These are phyloP conservation scores for Viola pubescens DNA, from an alignment of 441 rosid species.

Conservation along the genomic window DNA sequence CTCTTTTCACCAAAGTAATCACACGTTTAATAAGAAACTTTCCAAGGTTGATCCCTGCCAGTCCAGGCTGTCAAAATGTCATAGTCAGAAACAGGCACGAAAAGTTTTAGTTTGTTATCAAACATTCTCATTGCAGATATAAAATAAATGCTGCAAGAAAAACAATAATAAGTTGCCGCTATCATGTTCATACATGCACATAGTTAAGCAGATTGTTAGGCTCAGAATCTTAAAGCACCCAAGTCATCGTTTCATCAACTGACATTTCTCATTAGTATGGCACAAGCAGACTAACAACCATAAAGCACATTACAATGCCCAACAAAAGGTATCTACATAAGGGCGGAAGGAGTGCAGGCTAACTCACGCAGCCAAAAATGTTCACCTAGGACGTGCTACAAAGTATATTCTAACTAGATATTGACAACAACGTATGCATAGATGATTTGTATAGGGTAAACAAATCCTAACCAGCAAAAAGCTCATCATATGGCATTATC, in stretches of 20 bases:
- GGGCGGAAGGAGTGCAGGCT: too few species aligned
- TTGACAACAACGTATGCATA: neutral
- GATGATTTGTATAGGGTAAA: neutral
- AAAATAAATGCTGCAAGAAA: neutral
- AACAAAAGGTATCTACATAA: too few species aligned
- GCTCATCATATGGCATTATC: too few species aligned
- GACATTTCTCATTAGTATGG: too few species aligned
- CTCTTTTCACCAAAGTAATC: slow-evolving; percentile 73
- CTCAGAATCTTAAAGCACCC: too few species aligned
- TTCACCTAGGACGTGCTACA: neutral
- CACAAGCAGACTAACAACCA: too few species aligned
- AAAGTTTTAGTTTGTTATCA: neutral
- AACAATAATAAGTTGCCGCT: neutral
- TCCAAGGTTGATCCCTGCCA: slow-evolving; percentile 95
- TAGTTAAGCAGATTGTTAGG: too few species aligned
- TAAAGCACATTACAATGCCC: too few species aligned
- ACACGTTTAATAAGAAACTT: slow-evolving; percentile 93
- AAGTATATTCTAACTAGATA: neutral
- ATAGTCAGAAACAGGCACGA: slow-evolving; percentile 16
- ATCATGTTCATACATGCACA: neutral
- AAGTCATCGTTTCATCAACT: too few species aligned
- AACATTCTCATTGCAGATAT: neutral
- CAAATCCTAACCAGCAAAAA: too few species aligned
- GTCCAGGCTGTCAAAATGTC: slow-evolving; percentile 69
- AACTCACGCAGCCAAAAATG: too few species aligned